A percentile compares a stretch with the other conserved stretches of the same genome.
These are phyloP conservation scores for Pseudonectria buxi DNA, from an alignment of 2,329 filamentous ascomycete species.

Conservation along the genomic window DNA sequence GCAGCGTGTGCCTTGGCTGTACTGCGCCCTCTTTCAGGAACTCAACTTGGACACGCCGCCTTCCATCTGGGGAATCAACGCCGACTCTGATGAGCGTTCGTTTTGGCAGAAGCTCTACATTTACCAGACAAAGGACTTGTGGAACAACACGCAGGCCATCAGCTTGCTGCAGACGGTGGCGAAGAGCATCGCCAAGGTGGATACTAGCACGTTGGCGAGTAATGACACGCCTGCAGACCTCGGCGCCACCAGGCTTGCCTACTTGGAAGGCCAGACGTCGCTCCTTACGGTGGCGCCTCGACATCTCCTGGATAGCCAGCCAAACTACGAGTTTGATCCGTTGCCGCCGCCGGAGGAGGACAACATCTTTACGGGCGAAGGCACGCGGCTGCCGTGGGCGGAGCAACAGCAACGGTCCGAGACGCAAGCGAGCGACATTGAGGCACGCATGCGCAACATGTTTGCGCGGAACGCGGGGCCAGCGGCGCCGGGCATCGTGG, in stretches of 20 bases:
- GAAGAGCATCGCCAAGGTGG: constrained; percentile 43
- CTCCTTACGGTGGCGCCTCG: constrained; percentile 66
- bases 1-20: constrained; percentile 74
- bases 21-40: constrained; percentile 71
- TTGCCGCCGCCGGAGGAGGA: constrained; percentile 59
- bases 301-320: constrained; percentile 54
- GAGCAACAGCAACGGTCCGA: constrained; percentile 4
- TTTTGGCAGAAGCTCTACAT: constrained; percentile 73
- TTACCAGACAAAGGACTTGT: constrained; percentile 70
- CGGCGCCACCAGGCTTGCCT: constrained; percentile 65
- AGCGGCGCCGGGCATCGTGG: constrained; percentile 1
- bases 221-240: constrained; percentile 34
- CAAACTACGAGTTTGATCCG: constrained; percentile 74
- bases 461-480: constrained; percentile 15
- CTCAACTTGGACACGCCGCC: constrained; percentile 72
- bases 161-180: constrained; percentile 64
- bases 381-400: constrained; percentile 15
- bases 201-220: constrained; percentile 31
- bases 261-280: constrained; percentile 66
- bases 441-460: constrained; percentile 24
- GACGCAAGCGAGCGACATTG: constrained; percentile 12
- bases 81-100: constrained; percentile 52
- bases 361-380: constrained; percentile 43
- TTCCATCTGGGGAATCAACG: constrained; percentile 73
- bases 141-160: constrained; percentile 71